These are phyloP conservation scores for Saccharomycopsis capsularis DNA, from an alignment of 805 yeast species.

Conservation along the genomic window DNA sequence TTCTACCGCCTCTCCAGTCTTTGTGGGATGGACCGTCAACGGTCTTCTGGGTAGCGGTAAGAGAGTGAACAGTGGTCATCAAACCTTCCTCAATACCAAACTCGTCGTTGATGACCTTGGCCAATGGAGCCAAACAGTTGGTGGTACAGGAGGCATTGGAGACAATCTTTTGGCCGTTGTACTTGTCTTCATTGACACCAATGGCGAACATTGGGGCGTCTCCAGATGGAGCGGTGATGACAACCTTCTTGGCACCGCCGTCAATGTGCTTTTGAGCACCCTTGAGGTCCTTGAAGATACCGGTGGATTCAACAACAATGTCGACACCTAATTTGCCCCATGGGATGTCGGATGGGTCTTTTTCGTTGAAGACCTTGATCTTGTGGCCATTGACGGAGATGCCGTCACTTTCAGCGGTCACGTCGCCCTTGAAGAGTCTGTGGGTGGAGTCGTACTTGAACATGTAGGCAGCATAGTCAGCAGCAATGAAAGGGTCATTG, in stretches of 20 bases:
- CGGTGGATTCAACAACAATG: conserved; percentile 87
- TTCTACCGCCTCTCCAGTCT: conserved; percentile 99
- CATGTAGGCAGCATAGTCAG: conserved; percentile 67
- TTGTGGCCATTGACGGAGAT: conserved; percentile 46
- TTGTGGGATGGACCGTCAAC: conserved; percentile 96
- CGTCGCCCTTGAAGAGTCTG: conserved; percentile 56
- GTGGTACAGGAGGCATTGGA: conserved; percentile 96
- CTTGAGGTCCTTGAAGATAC: conserved; percentile 80
- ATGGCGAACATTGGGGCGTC: conserved; percentile 94
- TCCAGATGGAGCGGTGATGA: conserved; percentile 89
- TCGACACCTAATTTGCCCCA: conserved; percentile 83
- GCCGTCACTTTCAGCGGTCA: conserved; percentile 43
- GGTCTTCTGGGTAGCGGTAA: conserved; percentile 93
- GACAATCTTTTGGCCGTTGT: conserved; percentile 68
- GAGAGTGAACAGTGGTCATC: conserved; percentile 95
- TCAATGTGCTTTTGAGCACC: conserved; percentile 79
- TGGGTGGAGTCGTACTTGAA: conserved; percentile 72
- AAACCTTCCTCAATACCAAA: conserved; percentile 88
- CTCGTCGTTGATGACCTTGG: conserved; percentile 78
- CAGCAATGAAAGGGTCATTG: conserved; percentile 63
- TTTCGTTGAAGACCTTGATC: conserved; percentile 51
- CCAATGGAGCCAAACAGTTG: conserved; percentile 91
- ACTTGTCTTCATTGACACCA: conserved; percentile 81
- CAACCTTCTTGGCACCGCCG: conserved; percentile 92
- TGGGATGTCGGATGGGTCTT: conserved; percentile 81